A percentile compares a stretch with the other conserved stretches of the same genome.
Conservation (phyloP, 2,329 filamentous ascomycete genomes). For the Drechslerella coelobrocha region DNA sequence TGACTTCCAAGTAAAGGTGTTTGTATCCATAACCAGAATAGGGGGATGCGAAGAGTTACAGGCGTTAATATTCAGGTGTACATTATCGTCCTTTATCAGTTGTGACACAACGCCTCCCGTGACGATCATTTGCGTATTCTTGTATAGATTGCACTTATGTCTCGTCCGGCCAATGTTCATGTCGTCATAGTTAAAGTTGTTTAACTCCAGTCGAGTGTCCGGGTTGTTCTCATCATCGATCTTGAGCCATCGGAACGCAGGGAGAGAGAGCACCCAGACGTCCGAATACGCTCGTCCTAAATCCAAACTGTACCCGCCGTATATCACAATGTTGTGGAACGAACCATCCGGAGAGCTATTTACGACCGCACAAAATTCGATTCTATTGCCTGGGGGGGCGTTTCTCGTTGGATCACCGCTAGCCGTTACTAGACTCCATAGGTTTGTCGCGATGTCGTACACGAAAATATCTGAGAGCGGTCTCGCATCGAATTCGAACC, state of each 20-base stretch:
- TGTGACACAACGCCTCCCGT: constrained; percentile 26
- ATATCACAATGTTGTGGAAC: constrained; percentile 48
- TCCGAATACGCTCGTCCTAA: constrained; percentile 3
- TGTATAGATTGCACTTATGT: constrained; percentile 23
- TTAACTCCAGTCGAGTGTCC: constrained; percentile 12
- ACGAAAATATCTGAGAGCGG: constrained; percentile 32
- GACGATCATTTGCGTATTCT: constrained; percentile 30
- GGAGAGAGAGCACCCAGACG: constrained; percentile 46
- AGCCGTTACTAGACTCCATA: constrained; percentile 42
- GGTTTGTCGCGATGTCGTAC: constrained; percentile 44
- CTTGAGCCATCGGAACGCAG: constrained; percentile 48
- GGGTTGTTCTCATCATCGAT: constrained; percentile 28
- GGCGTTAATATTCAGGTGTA: constrained; percentile 18
- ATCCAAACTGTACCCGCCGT: constrained; percentile 24
- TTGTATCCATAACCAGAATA: constrained; percentile 23
- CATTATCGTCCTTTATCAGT: constrained; percentile 5
- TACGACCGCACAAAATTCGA: constrained; percentile 31
- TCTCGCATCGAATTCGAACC: constrained; percentile 15
- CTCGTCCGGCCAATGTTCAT: constrained; percentile 17
- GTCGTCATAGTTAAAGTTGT: constrained; percentile 10
- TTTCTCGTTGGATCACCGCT: constrained; percentile 15
- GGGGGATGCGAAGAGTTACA: constrained; percentile 29
- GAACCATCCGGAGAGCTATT: constrained; percentile 30
- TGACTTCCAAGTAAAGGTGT: constrained; percentile 24
- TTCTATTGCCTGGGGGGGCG: constrained; percentile 16